Conservation (phyloP, 306 rosid species). For the Rosa lucieae region DNA sequence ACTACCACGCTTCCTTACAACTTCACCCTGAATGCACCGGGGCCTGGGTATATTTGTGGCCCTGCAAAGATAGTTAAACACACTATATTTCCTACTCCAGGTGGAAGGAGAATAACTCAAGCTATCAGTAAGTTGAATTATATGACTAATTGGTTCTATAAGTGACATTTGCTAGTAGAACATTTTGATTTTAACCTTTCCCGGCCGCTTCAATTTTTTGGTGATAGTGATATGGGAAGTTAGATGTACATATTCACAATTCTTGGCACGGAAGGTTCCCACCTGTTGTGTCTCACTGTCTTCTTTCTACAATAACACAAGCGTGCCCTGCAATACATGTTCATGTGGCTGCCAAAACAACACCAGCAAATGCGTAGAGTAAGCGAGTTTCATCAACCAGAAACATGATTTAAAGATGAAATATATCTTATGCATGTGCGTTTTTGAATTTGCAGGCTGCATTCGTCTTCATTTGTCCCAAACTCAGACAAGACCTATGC, state of each 20-base stretch:
- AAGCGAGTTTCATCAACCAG: slow-evolving; percentile 22
- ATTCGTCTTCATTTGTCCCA: slow-evolving; percentile 51
- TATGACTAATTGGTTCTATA: too few relatives aligned
- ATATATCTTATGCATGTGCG: neutral
- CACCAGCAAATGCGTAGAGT: slow-evolving; percentile 66
- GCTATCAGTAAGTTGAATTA: too few relatives aligned
- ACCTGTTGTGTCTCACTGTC: slow-evolving; percentile 85
- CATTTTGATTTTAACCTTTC: too few relatives aligned
- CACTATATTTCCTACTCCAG: too few relatives aligned
- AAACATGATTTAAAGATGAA: neutral
- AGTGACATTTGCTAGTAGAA: too few relatives aligned
- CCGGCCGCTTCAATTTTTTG: neutral
- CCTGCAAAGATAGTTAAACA: too few relatives aligned
- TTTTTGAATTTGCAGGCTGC: slow-evolving; percentile 42
- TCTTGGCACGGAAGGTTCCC: slow-evolving; percentile 66
- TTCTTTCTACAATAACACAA: slow-evolving; percentile 69
- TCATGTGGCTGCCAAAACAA: slow-evolving; percentile 76
- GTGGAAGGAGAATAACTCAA: too few relatives aligned
- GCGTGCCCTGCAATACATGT: slow-evolving; percentile 69
- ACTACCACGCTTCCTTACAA: too few relatives aligned
- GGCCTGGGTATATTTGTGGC: too few relatives aligned
- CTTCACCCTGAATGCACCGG: too few relatives aligned
- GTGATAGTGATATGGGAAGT: slow-evolving; percentile 89
- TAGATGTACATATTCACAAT: slow-evolving; percentile 78
- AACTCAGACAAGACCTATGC: slow-evolving; percentile 21